A percentile compares a stretch with the other conserved stretches of the same genome.
Conservation (phyloP, 177 flowering plant genomes). For the Vitis hybrid region DNA sequence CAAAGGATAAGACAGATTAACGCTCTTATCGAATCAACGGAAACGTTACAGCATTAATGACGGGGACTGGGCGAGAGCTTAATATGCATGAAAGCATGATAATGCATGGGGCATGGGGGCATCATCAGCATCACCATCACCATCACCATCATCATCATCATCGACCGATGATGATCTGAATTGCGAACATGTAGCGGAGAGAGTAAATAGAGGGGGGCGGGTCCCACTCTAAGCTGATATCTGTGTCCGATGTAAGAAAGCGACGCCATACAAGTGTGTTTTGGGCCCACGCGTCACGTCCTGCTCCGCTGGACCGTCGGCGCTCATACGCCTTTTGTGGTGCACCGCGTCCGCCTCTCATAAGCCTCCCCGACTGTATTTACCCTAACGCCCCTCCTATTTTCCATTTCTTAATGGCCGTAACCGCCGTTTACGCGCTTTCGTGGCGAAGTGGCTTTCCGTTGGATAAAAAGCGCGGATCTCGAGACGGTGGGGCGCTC, state of each 20-base stretch:
- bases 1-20: too few species aligned
- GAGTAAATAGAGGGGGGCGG: neutral
- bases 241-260: slow-evolving; percentile 14
- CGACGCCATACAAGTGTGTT: slow-evolving; percentile 16
- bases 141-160: too few species aligned
- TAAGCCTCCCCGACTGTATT: neutral
- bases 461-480: too few species aligned
- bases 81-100: too few species aligned
- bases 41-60: too few species aligned
- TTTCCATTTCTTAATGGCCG: neutral
- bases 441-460: too few species aligned
- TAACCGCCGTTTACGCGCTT: neutral
- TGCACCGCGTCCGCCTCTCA: slow-evolving; percentile 29
- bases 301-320: slow-evolving; percentile 46
- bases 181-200: neutral
- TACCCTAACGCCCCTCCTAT: neutral
- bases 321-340: slow-evolving; percentile 14
- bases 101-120: too few species aligned
- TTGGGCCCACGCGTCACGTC: slow-evolving; percentile 49
- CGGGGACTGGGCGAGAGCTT: too few species aligned
- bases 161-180: neutral
- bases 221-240: neutral
- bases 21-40: too few species aligned
- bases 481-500: too few species aligned
- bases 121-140: too few species aligned